Base-by-base conservation (phyloP, 768 basidiomycete genomes). In the Suillus subaureus region DNA sequence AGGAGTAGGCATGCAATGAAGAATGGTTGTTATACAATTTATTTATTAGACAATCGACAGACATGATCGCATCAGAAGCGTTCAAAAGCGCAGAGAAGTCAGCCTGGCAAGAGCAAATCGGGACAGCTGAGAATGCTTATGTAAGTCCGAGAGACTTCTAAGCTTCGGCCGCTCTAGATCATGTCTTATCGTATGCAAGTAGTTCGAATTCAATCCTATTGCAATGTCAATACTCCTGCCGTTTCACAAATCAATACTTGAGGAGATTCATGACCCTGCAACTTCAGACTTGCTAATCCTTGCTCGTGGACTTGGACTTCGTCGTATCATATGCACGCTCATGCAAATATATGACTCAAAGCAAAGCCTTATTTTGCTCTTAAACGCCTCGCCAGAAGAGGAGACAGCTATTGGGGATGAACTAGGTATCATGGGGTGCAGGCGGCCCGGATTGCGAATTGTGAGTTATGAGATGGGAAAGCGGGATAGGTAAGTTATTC, bases 331-430 rank as follows among this genome's bases (percentile, higher is more conserved):
- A 52, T 95, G 93, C 79, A 92, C 90, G 0, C 84, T 99, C 47
- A 84, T 99, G 80, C 92, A 96, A 79, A 93, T 97, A 47, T 99
- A 97, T 74, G 93, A 96, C 80, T 86, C 91, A 26, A 88, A 93
- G 40, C 85, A 89, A 66, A 96, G 86, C 72, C 85, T 97, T 18
- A 85, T 99, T 52, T 78, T 99, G 11, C 81, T 99, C 26, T 88
- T 98, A 57, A 91, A 94, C 78, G 92, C 92, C 0, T 84, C 88
- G 0, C 84, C 88, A 11, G 93, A 96, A 69, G 97, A 98, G 74
- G 96, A 97, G 73, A 83, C 88, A 2, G 94, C 90, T 7, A 93
- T 99, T 40, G 94, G 93, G 1, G 96, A 97, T 69, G 94, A 97
- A 74, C 83, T 99, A 39, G 90, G 94, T 1, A 88, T 95, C 13